Percentiles rank a stretch among this genome's conserved stretches.
Evolutionary conservation across 331 rosid genomes (phyloP).

Genomic region (Pyrus hybrid): DNA sequence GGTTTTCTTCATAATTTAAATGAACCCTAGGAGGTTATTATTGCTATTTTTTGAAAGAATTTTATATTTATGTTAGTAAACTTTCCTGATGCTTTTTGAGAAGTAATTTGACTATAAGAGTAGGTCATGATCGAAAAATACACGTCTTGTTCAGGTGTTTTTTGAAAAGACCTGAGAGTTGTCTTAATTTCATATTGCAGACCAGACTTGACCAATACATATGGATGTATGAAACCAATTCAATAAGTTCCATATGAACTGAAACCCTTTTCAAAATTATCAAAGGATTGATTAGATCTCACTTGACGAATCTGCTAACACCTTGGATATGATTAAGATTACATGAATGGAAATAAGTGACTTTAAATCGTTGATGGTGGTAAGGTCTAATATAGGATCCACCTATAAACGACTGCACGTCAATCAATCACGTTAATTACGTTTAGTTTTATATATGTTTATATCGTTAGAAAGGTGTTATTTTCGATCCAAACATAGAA

Average conservation of each 20-base stretch:
- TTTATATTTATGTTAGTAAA: background rate
- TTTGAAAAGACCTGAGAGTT: background rate
- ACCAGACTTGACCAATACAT: background rate
- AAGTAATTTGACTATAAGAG: background rate
- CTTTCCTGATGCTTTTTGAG: background rate
- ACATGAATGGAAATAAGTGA: background rate
- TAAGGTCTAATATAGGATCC: background rate
- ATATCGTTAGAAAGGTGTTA: background rate
- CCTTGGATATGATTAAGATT: background rate
- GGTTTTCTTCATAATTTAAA: background rate
- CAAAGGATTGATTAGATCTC: background rate
- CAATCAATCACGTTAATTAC: background rate
- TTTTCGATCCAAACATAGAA: background rate
- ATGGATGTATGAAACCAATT: background rate
- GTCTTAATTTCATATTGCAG: background rate
- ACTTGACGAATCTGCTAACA: background rate
- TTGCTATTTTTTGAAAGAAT: background rate
- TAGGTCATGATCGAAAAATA: too few relatives aligned
- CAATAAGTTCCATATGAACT: background rate
- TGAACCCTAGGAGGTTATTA: background rate
- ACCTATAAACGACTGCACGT: too few relatives aligned
- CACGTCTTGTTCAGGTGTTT: constrained; percentile 1
- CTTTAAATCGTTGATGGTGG: background rate
- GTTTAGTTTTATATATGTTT: too few relatives aligned
- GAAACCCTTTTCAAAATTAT: background rate